These are phyloP conservation scores for Aspergillus aculeatinus DNA, from an alignment of 2,329 filamentous ascomycete genomes.

Conservation along the genomic window DNA sequence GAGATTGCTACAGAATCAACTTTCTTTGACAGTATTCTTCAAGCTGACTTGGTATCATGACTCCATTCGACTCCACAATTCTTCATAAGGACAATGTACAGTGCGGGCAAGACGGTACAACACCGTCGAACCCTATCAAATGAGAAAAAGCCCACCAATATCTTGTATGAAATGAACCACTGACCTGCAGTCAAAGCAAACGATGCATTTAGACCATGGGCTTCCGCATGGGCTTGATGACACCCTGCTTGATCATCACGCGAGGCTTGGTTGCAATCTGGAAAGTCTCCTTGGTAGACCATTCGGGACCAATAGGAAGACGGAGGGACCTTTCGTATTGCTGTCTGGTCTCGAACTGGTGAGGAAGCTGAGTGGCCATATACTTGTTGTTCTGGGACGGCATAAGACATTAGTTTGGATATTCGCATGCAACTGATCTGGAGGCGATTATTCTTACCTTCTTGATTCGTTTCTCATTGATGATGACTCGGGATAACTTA, in stretches of 20 bases:
- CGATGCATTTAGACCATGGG: constrained; percentile 54
- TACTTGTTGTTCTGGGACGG: constrained; percentile 73
- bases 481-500: constrained; percentile 79
- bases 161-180: constrained; percentile 3
- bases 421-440: background rate
- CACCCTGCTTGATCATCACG: constrained; percentile 84
- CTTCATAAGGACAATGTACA: background rate
- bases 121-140: background rate
- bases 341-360: constrained; percentile 80
- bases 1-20: background rate
- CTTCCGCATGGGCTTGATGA: constrained; percentile 83
- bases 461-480: constrained; percentile 85
- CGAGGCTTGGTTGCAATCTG: constrained; percentile 86
- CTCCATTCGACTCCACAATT: constrained; percentile 4
- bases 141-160: background rate
- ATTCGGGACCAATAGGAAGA: constrained; percentile 87
- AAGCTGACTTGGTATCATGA: constrained; percentile 15
- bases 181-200: constrained; percentile 7
- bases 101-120: background rate
- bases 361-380: constrained; percentile 77
- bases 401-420: constrained; percentile 17
- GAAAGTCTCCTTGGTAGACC: constrained; percentile 94
- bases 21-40: background rate
- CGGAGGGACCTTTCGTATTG: constrained; percentile 90
- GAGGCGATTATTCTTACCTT: constrained; percentile 59